Evolutionary conservation across 78 protist species (phyloP).

Genomic region (Monocercomonoides exilis): DNA sequence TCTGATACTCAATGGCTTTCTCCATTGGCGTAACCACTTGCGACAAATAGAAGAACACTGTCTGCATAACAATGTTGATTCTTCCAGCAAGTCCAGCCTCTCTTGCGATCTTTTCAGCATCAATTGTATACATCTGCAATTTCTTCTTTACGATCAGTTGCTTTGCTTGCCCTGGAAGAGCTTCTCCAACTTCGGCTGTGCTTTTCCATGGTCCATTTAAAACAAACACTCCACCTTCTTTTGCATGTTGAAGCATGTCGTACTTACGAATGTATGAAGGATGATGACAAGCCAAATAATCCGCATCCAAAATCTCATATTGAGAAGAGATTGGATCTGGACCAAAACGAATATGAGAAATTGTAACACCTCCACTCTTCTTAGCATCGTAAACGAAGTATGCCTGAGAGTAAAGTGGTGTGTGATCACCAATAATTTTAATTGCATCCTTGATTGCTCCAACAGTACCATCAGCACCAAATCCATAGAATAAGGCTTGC

Average conservation of each 20-base stretch:
- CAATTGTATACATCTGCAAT: constrained; percentile 42
- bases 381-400: constrained; percentile 66
- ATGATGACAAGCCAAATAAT: constrained; percentile 62
- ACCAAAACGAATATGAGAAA: constrained; percentile 64
- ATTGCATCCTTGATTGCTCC: constrained; percentile 60
- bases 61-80: constrained; percentile 63
- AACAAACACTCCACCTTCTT: constrained; percentile 44
- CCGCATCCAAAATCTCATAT: constrained; percentile 48
- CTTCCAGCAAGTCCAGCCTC: constrained; percentile 30
- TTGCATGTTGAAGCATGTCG: constrained; percentile 25
- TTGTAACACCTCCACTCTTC: constrained; percentile 55
- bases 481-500: constrained; percentile 54
- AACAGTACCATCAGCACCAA: constrained; percentile 71
- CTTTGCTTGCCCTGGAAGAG: constrained; percentile 34
- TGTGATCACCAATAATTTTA: constrained; percentile 44
- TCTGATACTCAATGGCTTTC: constrained; percentile 41
- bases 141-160: constrained; percentile 29
- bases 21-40: constrained; percentile 50
- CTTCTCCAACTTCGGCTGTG: constrained; percentile 25
- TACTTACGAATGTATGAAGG: constrained; percentile 33
- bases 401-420: constrained; percentile 12
- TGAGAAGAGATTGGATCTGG: constrained; percentile 36
- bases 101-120: constrained; percentile 46
- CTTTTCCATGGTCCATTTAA: constrained; percentile 29
- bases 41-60: constrained; percentile 54